Evolutionary conservation across 371 early-diverging fungal species (phyloP).

Genomic region (Mucor irregularis): DNA sequence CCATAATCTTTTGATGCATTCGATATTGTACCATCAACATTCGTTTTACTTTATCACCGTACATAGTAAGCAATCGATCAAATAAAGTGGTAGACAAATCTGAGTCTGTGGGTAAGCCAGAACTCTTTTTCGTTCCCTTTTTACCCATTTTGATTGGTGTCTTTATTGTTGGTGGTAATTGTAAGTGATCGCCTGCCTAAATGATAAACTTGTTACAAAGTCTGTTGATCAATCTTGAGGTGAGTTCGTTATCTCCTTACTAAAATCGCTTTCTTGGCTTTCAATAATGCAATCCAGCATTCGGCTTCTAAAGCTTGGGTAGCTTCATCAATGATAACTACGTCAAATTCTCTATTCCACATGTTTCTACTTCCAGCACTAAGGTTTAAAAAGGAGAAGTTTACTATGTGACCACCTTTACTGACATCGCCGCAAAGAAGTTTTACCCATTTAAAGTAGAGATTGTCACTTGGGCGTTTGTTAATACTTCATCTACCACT

Average conservation of each 20-base stretch:
- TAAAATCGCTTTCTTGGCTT: slow-evolving; percentile 79
- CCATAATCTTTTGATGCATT: slow-evolving; percentile 85
- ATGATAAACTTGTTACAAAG: no score
- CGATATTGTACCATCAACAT: slow-evolving; percentile 88
- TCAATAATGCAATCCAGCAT: slow-evolving; percentile 88
- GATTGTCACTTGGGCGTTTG: slow-evolving; percentile 61
- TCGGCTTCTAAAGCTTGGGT: slow-evolving; percentile 90
- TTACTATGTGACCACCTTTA: no score
- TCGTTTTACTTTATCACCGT: slow-evolving; percentile 61
- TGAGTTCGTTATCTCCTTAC: no score
- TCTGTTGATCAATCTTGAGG: no score
- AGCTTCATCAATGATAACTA: slow-evolving; percentile 93
- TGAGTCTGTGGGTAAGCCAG: slow-evolving; percentile 24
- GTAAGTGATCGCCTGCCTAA: slow-evolving; percentile 93
- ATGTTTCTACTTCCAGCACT: slow-evolving; percentile 60
- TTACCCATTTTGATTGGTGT: slow-evolving; percentile 25
- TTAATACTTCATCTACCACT: slow-evolving; percentile 66
- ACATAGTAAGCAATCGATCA: slow-evolving; percentile 64
- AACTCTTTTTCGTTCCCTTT: slow-evolving; percentile 18
- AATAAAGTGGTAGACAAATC: slow-evolving; percentile 61
- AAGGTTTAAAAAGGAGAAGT: not conserved
- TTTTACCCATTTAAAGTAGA: slow-evolving; percentile 64
- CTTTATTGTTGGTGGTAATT: slow-evolving; percentile 87
- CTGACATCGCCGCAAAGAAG: no score
- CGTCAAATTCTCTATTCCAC: slow-evolving; percentile 76